Evolutionary conservation across 495 filamentous ascomycete genomes (phyloP), one percentile per base, ranked within the genome.

Genomic region (Pyrenopolyporus hunteri): DNA sequence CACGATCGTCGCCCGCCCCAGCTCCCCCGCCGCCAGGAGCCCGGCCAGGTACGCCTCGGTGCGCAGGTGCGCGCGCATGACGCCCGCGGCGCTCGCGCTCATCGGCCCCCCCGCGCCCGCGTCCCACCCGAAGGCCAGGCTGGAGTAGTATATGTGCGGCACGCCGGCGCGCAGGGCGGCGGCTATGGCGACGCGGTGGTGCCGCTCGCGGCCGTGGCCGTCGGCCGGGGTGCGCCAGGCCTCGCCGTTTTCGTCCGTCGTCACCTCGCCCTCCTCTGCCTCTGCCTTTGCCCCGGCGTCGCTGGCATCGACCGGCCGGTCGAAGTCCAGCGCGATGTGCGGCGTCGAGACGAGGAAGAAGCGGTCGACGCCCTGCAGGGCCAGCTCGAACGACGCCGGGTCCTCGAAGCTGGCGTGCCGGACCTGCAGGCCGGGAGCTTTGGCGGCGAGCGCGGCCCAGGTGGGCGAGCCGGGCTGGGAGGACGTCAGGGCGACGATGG

Each of bases 11-110:
- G 75, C 80, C 13, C 73, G 74, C 1, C 82, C 61, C 20, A 71
- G 63, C 3, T 16, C 58, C 40, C 7, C 64, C 47, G 1, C 55
- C 37, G 9, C 3, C 4, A 20, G 57, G 9, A 11, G 81, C 61
- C 1, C 70, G 44, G 11, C 73, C 8, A 90, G 78, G 61, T 85
- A 85, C 4, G 67, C 63, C 61, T 91, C 86, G 0, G 87, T 88
- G 39, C 74, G 73, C 11, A 88, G 76, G 63, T 91, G 87, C 8
- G 87, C 87, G 25, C 80, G 81, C 87, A 90, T 91, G 1, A 91
- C 87, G 10, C 72, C 71, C 4, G 83, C 77, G 2, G 49, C 70
- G 7, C 75, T 67, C 0, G 8, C 1, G 17, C 13, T 3, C 10
- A 3, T 16, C 1, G 13, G 1, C 1, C 16, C 3, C 9, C 6